A percentile compares a stretch with the other conserved stretches of the same genome.
Conservation (phyloP, 805 yeast genomes). For the Suhomyces sp. region DNA sequence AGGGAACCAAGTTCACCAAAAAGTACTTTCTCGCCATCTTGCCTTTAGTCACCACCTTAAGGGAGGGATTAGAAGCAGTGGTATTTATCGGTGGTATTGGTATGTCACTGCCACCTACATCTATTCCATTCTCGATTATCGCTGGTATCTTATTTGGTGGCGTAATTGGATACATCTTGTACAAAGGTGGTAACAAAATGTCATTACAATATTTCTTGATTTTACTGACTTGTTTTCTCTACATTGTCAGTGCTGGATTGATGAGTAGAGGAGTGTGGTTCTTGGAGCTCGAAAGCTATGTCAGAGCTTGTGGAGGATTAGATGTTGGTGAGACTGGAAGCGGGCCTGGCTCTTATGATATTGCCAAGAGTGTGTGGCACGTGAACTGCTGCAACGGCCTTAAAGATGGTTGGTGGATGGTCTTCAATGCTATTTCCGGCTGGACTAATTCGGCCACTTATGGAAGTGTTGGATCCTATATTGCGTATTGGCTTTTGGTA, state of each 20-base stretch:
- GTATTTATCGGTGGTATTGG: slow-evolving; percentile 45
- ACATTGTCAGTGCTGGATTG: slow-evolving; percentile 44
- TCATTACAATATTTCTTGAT: slow-evolving; percentile 43
- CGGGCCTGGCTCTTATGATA: slow-evolving; percentile 47
- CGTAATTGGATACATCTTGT: slow-evolving; percentile 32
- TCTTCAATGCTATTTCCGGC: slow-evolving; percentile 43
- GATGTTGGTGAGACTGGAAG: slow-evolving; percentile 45
- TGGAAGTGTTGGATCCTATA: slow-evolving; percentile 39
- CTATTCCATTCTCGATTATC: slow-evolving; percentile 30
- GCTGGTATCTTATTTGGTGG: slow-evolving; percentile 31
- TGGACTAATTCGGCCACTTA: slow-evolving; percentile 48
- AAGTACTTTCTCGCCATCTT: slow-evolving; percentile 25
- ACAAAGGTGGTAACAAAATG: slow-evolving; percentile 40
- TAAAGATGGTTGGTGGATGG: slow-evolving; percentile 47
- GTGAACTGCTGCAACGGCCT: slow-evolving; percentile 47
- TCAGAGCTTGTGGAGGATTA: slow-evolving; percentile 37
- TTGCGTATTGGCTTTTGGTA: slow-evolving; percentile 37
- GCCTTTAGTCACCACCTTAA: slow-evolving; percentile 26
- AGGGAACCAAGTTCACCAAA: slow-evolving; percentile 12
- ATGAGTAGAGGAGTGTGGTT: slow-evolving; percentile 45
- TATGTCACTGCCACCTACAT: slow-evolving; percentile 32
- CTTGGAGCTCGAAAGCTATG: slow-evolving; percentile 39
- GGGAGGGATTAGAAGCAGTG: slow-evolving; percentile 38
- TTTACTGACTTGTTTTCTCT: slow-evolving; percentile 38
- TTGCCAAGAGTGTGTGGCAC: slow-evolving; percentile 42